Conservation (phyloP, 495 filamentous ascomycete species). For the Rostrohypoxylon terebratum region DNA sequence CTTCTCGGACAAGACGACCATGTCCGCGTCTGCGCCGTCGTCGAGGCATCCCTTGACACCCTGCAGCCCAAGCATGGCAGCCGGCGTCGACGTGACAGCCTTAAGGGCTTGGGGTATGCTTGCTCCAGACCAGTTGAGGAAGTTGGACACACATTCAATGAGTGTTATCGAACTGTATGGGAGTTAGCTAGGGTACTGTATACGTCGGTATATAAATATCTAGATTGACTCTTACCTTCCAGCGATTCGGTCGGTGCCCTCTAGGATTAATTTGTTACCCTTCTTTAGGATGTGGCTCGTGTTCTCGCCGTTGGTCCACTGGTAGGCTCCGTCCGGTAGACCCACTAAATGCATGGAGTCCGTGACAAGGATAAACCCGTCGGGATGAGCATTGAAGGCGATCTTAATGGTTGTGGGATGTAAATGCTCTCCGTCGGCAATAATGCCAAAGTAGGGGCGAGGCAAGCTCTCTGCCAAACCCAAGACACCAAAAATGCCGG, state of each 20-base stretch:
- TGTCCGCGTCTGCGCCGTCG: constrained; percentile 80
- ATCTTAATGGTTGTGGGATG: constrained; percentile 73
- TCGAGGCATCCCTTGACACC: constrained; percentile 74
- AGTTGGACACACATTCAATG: constrained; percentile 84
- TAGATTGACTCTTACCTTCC: constrained; percentile 61
- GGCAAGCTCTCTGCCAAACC: constrained; percentile 59
- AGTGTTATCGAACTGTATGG: constrained; percentile 70
- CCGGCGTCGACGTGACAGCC: constrained; percentile 78
- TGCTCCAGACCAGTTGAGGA: constrained; percentile 75
- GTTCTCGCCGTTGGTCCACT: constrained; percentile 80
- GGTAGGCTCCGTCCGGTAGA: constrained; percentile 78
- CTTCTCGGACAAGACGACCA: constrained; percentile 74
- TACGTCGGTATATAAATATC: neutral
- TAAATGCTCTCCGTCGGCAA: constrained; percentile 74
- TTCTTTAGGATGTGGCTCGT: constrained; percentile 70
- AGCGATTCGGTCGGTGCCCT: constrained; percentile 79
- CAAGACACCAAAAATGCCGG: constrained; percentile 83
- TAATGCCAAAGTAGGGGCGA: constrained; percentile 72
- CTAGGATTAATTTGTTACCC: constrained; percentile 72
- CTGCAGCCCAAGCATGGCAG: constrained; percentile 75
- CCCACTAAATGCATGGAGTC: constrained; percentile 76
- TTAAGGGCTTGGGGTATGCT: constrained; percentile 72
- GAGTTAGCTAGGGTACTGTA: constrained; percentile 19
- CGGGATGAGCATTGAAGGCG: constrained; percentile 70
- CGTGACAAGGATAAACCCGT: constrained; percentile 74